A percentile compares a stretch with the other conserved stretches of the same genome.
Evolutionary conservation across 2,329 filamentous ascomycete species (phyloP).

Genomic region (Sphaceloma murrayae): DNA sequence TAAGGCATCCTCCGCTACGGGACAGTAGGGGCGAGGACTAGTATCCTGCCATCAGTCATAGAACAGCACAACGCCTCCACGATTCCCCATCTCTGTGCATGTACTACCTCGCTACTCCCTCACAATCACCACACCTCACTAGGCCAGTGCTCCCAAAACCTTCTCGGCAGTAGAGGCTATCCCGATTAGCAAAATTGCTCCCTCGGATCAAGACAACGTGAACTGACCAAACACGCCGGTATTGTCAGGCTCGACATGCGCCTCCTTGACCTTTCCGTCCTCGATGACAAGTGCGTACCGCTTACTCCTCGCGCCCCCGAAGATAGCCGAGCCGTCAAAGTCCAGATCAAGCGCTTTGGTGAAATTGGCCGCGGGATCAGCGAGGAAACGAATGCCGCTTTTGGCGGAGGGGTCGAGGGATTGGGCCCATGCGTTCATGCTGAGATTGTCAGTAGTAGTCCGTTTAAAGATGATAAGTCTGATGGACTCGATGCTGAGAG

Average conservation of each 20-base stretch:
- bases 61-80: too few relatives aligned
- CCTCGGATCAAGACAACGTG: neutral
- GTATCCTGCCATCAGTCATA: too few relatives aligned
- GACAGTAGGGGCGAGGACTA: too few relatives aligned
- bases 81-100: too few relatives aligned
- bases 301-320: conserved; percentile 76
- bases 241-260: conserved; percentile 80
- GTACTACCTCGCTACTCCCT: too few relatives aligned
- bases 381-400: conserved; percentile 79
- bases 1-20: too few relatives aligned
- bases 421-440: conserved; percentile 82
- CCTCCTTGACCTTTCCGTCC: conserved; percentile 72
- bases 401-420: conserved; percentile 63
- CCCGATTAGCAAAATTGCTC: neutral
- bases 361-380: conserved; percentile 69
- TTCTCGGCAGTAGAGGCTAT: neutral
- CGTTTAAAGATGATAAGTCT: conserved; percentile 12
- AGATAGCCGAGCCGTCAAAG: conserved; percentile 70
- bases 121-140: neutral
- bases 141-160: conserved; percentile 16
- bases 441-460: conserved; percentile 33
- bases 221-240: conserved; percentile 65
- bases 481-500: neutral
- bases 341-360: conserved; percentile 73
- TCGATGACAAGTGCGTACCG: conserved; percentile 77